These are phyloP conservation scores for Suhomyces emberorum DNA, from an alignment of 805 yeast genomes.

Conservation along the genomic window DNA sequence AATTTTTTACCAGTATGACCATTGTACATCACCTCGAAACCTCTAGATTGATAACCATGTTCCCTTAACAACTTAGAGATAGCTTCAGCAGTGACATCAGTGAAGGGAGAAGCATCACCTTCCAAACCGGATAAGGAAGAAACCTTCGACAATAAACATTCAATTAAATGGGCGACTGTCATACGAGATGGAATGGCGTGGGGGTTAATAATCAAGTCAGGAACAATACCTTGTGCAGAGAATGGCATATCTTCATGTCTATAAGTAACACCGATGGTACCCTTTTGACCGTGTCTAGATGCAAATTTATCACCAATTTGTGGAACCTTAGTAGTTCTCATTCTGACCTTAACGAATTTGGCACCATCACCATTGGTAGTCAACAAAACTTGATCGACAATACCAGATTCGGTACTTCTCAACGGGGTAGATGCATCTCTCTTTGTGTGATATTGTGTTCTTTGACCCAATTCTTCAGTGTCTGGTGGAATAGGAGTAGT, in stretches of 20 bases:
- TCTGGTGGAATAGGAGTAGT: slow-evolving; percentile 99
- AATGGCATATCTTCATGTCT: slow-evolving; percentile 99
- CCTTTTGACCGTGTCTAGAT: slow-evolving; percentile 99
- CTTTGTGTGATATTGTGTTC: slow-evolving; percentile 97
- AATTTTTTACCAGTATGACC: slow-evolving; percentile 98
- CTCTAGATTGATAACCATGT: slow-evolving; percentile 96
- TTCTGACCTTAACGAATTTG: slow-evolving; percentile 95
- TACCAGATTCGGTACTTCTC: slow-evolving; percentile 95
- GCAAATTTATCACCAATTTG: slow-evolving; percentile 99
- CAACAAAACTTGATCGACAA: slow-evolving; percentile 93
- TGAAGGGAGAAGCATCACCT: slow-evolving; percentile 99
- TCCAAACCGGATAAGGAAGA: slow-evolving; percentile 93
- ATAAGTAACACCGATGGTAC: slow-evolving; percentile 98
- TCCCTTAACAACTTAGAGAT: slow-evolving; percentile 88
- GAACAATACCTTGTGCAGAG: slow-evolving; percentile 91
- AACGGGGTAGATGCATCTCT: slow-evolving; percentile 98
- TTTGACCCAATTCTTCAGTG: slow-evolving; percentile 96
- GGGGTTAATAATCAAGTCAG: slow-evolving; percentile 96
- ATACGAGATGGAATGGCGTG: slow-evolving; percentile 99
- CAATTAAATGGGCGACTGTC: slow-evolving; percentile 99
- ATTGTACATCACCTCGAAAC: slow-evolving; percentile 97
- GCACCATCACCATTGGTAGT: slow-evolving; percentile 98
- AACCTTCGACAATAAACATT: slow-evolving; percentile 93
- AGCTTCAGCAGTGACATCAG: slow-evolving; percentile 97
- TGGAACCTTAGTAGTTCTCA: slow-evolving; percentile 98